These are phyloP conservation scores for Phyllosticta paracitricarpa DNA, from an alignment of 2,329 filamentous ascomycete species.

Conservation along the genomic window DNA sequence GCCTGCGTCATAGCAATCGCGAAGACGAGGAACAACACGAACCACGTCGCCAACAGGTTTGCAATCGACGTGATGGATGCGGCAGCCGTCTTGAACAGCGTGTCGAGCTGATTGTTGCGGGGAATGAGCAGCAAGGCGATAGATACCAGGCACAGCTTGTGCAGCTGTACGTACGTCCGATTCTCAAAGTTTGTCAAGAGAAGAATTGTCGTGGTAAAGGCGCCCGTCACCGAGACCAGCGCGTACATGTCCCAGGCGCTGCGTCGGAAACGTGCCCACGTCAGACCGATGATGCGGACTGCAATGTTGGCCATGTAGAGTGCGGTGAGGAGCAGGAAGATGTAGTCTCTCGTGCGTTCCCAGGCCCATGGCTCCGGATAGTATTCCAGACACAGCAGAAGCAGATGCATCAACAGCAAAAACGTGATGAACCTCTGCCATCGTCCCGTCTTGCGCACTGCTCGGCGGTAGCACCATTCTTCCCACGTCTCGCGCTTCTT, in stretches of 20 bases:
- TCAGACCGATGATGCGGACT: constrained; percentile 77
- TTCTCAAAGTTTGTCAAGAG: constrained; percentile 50
- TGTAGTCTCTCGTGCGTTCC: constrained; percentile 56
- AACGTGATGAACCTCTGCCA: constrained; percentile 81
- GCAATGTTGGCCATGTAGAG: constrained; percentile 75
- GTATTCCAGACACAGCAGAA: constrained; percentile 77
- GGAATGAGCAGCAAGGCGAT: constrained; percentile 87
- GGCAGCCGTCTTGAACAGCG: constrained; percentile 96
- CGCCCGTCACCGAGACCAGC: constrained; percentile 65
- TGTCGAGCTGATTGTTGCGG: constrained; percentile 91
- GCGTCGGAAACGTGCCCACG: constrained; percentile 81
- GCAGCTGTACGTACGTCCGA: constrained; percentile 63
- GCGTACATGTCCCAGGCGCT: constrained; percentile 96
- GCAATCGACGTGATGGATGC: constrained; percentile 84
- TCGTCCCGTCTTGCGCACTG: constrained; percentile 83
- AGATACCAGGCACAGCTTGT: constrained; percentile 89
- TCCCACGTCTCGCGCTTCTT: constrained; percentile 65
- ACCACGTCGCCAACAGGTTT: constrained; percentile 91
- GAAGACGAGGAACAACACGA: constrained; percentile 91
- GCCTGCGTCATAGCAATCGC: constrained; percentile 94
- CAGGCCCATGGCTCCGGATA: constrained; percentile 64
- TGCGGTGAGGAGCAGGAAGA: constrained; percentile 74
- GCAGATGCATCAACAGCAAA: constrained; percentile 70
- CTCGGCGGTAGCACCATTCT: constrained; percentile 88
- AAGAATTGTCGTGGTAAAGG: constrained; percentile 73